phyloP scores from a whole-genome alignment of 495 filamentous ascomycete species.

The Penicillium robsamsonii region DNA sequence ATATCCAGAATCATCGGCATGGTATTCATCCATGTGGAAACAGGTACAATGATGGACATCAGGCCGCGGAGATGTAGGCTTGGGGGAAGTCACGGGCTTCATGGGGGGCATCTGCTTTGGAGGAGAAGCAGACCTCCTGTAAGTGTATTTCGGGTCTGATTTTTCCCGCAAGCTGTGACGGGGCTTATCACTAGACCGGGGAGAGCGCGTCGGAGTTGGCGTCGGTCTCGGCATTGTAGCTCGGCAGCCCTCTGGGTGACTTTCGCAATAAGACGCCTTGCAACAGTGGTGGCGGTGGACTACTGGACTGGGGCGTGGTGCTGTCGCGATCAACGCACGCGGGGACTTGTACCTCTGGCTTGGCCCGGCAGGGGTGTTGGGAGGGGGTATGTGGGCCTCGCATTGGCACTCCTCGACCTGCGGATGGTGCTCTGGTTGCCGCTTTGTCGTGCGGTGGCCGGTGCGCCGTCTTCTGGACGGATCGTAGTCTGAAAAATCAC shows the following conservation, averaged over 20 bases:
- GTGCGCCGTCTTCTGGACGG: not conserved
- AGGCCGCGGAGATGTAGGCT: no score
- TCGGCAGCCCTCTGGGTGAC: not conserved
- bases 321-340: not conserved
- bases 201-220: not conserved
- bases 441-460: not conserved
- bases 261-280: conserved; percentile 3
- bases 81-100: not conserved
- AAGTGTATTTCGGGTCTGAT: not conserved
- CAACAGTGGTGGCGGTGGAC: not conserved
- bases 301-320: not conserved
- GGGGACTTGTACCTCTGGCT: not conserved
- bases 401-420: not conserved
- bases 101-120: not conserved
- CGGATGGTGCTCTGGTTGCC: not conserved
- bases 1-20: not conserved
- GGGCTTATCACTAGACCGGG: not conserved
- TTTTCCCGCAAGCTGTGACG: not conserved
- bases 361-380: not conserved
- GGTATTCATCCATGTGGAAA: not conserved
- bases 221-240: not conserved
- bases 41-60: not conserved
- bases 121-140: not conserved
- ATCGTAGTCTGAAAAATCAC: not conserved
- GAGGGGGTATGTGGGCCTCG: not conserved